Base-by-base conservation (phyloP, 768 basidiomycete species). In the Boletus speciosus region DNA sequence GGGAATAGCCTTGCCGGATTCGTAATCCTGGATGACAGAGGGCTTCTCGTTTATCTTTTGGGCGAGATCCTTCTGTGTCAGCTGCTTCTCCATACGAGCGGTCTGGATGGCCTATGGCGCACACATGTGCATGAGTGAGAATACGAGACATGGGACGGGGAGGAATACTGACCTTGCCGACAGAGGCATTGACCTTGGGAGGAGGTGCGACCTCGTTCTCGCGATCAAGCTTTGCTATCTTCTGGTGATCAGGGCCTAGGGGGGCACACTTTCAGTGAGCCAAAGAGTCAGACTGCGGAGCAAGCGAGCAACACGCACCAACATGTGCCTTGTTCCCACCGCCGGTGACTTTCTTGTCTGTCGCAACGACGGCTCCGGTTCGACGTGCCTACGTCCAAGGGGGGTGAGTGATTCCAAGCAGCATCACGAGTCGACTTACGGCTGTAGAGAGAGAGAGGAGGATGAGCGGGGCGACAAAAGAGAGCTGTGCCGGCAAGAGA, bases 151-250 rank as follows among this genome's bases (percentile, higher is more conserved):
- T 38, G 23, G 15, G 5, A 29, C 2, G 5, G 2, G 2, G 21
- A 11, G 4, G 19, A 3, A 36, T 1, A 70, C 80, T 40, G 66
- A 88, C 90, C 71, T 84, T 85, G 59, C 90, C 89, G 57, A 90
- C 90, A 23, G 76, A 78, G 9, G 84, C 77, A 2, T 78, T 69
- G 59, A 98, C 75, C 74, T 93, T 96, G 49, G 88, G 61, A 44
- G 95, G 95, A 7, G 94, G 93, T 9, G 93, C 92, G 23, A 96
- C 93, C 66, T 96, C 94, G 70, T 98, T 95, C 63, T 97, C 93
- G 41, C 91, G 84, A 71, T 95, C 94, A 40, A 98, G 85, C 66
- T 95, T 95, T 25, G 90, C 93, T 67, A 95, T 94, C 52, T 83
- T 84, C 67, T 93, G 91, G 74, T 96, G 93, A 73, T 98, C 94